Conservation (phyloP, 2,329 filamentous ascomycete genomes). For the Aaosphaeria arxii region DNA sequence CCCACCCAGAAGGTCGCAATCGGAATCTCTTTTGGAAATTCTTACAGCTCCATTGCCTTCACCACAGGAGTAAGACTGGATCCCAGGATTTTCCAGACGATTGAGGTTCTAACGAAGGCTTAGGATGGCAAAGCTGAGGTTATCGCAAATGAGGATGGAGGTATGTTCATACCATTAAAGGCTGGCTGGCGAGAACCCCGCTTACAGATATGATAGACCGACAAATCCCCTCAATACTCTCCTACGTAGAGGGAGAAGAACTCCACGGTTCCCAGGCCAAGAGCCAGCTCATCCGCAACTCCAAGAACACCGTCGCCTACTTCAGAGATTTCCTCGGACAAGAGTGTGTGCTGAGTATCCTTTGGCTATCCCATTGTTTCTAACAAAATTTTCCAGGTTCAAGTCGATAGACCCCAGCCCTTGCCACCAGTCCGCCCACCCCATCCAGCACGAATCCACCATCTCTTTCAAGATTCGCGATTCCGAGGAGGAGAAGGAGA, state of each 20-base stretch:
- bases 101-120: slow-evolving; percentile 1
- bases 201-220: slow-evolving; percentile 61
- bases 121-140: slow-evolving; percentile 92
- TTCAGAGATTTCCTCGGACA: slow-evolving; percentile 96
- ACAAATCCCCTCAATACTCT: slow-evolving; percentile 91
- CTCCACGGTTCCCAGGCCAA: slow-evolving; percentile 97
- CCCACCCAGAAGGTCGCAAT: slow-evolving; percentile 66
- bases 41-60: slow-evolving; percentile 94
- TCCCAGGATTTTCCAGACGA: neutral
- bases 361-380: too few species aligned
- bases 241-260: slow-evolving; percentile 93
- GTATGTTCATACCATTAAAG: slow-evolving; percentile 47
- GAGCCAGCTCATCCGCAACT: slow-evolving; percentile 86
- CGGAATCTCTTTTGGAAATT: slow-evolving; percentile 97
- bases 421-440: slow-evolving; percentile 90
- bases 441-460: slow-evolving; percentile 67
- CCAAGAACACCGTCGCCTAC: slow-evolving; percentile 88
- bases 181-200: slow-evolving; percentile 2
- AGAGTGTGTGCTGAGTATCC: slow-evolving; percentile 59
- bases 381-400: slow-evolving; percentile 52
- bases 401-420: slow-evolving; percentile 95
- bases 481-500: slow-evolving; percentile 53
- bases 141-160: slow-evolving; percentile 98
- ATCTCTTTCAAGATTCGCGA: slow-evolving; percentile 85
- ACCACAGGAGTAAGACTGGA: slow-evolving; percentile 58